These are phyloP conservation scores for Trichophyton equinum DNA, from an alignment of 2,329 filamentous ascomycete genomes.

Conservation along the genomic window DNA sequence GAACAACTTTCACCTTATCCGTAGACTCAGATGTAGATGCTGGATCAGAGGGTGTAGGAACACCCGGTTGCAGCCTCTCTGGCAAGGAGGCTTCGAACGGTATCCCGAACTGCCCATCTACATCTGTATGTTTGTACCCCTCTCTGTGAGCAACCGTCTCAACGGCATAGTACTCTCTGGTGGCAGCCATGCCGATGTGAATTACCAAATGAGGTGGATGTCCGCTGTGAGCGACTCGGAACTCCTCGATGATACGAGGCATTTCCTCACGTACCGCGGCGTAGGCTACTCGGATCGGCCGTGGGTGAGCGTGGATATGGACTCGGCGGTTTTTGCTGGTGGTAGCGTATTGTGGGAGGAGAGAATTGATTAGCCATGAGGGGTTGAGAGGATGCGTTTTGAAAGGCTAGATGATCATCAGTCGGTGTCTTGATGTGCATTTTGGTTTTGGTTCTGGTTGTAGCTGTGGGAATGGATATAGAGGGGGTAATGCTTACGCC, in stretches of 20 bases:
- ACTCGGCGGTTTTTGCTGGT: slow-evolving; percentile 22
- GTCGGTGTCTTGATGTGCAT: no score
- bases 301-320: slow-evolving; percentile 42
- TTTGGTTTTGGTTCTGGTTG: no score
- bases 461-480: no score
- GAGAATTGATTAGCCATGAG: slow-evolving; percentile 63
- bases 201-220: slow-evolving; percentile 51
- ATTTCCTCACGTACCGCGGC: slow-evolving; percentile 50
- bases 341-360: slow-evolving; percentile 54
- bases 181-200: slow-evolving; percentile 69
- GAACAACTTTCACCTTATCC: neutral
- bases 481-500: slow-evolving; percentile 23
- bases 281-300: slow-evolving; percentile 61
- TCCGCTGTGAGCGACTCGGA: slow-evolving; percentile 28
- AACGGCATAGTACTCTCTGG: slow-evolving; percentile 52
- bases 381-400: slow-evolving; percentile 63
- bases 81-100: slow-evolving; percentile 33
- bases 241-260: slow-evolving; percentile 47
- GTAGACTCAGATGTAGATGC: neutral
- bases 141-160: slow-evolving; percentile 60
- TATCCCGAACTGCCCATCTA: slow-evolving; percentile 43
- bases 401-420: slow-evolving; percentile 45
- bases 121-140: slow-evolving; percentile 57
- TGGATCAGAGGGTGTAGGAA: neutral
- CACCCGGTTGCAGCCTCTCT: slow-evolving; percentile 43